Evolutionary conservation across 176 grass and related monocot genomes (phyloP), one percentile per base, ranked within the genome.

Genomic region (Carex pumila): DNA sequence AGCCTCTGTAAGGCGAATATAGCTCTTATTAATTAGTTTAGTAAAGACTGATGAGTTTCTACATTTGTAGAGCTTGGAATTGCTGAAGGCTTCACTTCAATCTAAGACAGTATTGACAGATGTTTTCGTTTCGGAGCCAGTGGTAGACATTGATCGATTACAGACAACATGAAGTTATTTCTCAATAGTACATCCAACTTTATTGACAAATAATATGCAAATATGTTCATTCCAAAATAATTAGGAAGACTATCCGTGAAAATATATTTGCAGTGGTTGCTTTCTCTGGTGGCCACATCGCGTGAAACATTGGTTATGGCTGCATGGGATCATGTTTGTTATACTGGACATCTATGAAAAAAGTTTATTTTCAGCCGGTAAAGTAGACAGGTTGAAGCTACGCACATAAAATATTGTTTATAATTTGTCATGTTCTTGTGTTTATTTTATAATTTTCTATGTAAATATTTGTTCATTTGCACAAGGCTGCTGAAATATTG

Each of bases 51-150:
- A 75, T 75, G 5, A 62, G 81, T 1, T 60, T 66, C 30, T 53
- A 65, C 39, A n/a, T 62, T 12, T 83, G 18, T 58, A 88, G 86
- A 61, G 69, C 25, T 69, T 88, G 86, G 81, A 84, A 81, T 49
- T 88, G 21, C 81, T 88, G 10, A 84, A 77, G 57, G 70, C 36
- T 18, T 88, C 86, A 21, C 68, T 88, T 55, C 59, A 84, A 47
- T 84, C 81, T 2, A 68, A 54, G 5, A 88, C 86, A 2, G 86
- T 84, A n/a, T 41, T 88, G 49, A 88, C 71, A 0, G 86, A 88
- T 17, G 57, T 88, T n/a, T 88, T 88, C 39, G 3, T 88, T 53
- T 39, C 81, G 29, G 87, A 61, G 50, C 87, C 80, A 12, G 21
- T 0, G 39, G 80, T 83, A 3, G 21, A 83, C 2, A 83, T 83